Evolutionary conservation across 2,329 filamentous ascomycete genomes (phyloP), one percentile per base, ranked within the genome.

Genomic region (Aspergillus felis): DNA sequence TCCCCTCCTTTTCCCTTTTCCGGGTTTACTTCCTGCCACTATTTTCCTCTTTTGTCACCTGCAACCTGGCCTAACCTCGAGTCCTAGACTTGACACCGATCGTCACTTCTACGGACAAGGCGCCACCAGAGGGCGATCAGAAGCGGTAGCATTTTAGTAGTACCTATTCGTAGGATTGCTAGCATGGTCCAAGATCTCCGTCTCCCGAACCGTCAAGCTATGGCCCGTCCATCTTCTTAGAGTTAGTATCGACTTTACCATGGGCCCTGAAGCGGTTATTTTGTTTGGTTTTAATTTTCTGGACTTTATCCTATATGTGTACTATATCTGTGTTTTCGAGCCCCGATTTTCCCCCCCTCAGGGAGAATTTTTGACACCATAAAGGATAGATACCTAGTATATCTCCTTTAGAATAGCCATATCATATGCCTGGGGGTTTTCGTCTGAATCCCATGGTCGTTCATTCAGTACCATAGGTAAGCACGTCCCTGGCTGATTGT

Each of bases 171-270:
- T 24, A 35, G 17, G 28, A 50, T 29, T 29, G 8, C 20, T 55
- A 57, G 54, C 54, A 58, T 61, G 56, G 62, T 57, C 51, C 54
- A 48, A 59, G 59, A 62, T 64, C 55, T 59, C 49, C 58, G 51
- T 57, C 38, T 56, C 51, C 55, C 52, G 42, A 58, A 60, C 49
- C 54, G 57, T 58, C 57, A 58, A 63, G 50, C 57, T 57, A 57
- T 63, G 61, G 50, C 57, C 59, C 53, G 56, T 61, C 57, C 58
- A 53, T 53, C 24, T 24, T 53, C 24, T 24, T 41, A 22, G 20
- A 25, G n/a, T 46, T 46, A 12, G n/a, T 46, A 38, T 17, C 2
- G 32, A 17, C 32, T 17, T 6, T 38, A 38, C 32, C 6, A 17
- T 38, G 14, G 32, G 32, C 32, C 14, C 32, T 38, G 32, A 17